phyloP scores from a whole-genome alignment of 495 filamentous ascomycete genomes.

The Lindgomyces ingoldianus region DNA sequence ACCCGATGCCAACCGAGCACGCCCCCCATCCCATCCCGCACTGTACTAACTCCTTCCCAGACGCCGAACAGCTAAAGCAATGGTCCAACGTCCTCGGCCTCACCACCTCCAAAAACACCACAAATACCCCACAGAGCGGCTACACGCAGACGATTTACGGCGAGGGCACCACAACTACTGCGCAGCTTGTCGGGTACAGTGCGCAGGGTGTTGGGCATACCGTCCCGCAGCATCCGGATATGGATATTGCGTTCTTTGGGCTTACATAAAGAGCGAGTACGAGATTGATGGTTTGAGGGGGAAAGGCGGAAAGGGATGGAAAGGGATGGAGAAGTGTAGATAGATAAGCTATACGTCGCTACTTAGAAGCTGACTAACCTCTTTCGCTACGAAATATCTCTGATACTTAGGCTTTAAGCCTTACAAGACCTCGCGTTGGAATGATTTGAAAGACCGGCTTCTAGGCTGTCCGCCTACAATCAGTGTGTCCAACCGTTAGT shows the following conservation, averaged over 20 bases:
- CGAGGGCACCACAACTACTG: conserved; percentile 42
- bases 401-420: no score
- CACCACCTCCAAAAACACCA: conserved; percentile 7
- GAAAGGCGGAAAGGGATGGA: no score
- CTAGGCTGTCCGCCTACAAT: no score
- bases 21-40: neutral
- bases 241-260: conserved; percentile 25
- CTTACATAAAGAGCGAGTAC: neutral
- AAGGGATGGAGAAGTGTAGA: no score
- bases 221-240: conserved; percentile 37
- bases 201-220: conserved; percentile 53
- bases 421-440: no score
- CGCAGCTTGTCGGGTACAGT: conserved; percentile 42
- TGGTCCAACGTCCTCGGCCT: conserved; percentile 56
- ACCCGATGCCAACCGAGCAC: neutral
- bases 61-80: conserved; percentile 51
- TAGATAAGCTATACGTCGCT: no score
- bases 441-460: no score
- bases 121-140: conserved; percentile 35
- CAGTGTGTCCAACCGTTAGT: no score
- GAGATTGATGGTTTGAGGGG: no score
- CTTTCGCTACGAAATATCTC: no score
- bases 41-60: conserved; percentile 33
- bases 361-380: no score
- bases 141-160: conserved; percentile 56